Conservation (phyloP, 768 basidiomycete genomes). For the Termitomyces heimii region DNA sequence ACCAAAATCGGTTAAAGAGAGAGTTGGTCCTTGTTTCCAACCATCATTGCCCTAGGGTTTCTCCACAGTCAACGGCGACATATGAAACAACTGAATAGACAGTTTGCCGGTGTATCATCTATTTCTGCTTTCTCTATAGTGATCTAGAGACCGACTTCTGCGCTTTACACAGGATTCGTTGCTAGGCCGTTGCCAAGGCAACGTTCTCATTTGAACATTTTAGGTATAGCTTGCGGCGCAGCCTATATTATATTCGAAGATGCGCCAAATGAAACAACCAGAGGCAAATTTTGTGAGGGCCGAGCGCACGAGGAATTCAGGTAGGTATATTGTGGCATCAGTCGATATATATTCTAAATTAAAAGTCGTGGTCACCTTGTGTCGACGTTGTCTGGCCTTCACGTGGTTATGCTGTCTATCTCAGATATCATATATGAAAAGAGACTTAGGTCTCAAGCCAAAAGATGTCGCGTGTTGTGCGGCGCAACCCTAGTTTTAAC, state of each 20-base stretch:
- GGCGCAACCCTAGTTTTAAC: background rate
- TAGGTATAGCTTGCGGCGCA: background rate
- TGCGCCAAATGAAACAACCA: background rate
- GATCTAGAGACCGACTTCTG: background rate
- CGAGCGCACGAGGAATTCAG: background rate
- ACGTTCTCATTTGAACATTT: background rate
- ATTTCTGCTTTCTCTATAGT: background rate
- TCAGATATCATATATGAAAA: too few relatives aligned
- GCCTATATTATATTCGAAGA: background rate
- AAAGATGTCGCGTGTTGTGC: background rate
- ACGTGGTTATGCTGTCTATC: background rate
- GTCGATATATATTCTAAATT: background rate
- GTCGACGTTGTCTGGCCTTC: background rate
- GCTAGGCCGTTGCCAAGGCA: background rate
- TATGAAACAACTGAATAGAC: background rate
- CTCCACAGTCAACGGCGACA: background rate
- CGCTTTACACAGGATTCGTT: background rate
- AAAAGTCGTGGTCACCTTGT: background rate
- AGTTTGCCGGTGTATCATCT: background rate
- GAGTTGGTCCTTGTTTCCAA: background rate
- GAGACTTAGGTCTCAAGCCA: too few relatives aligned
- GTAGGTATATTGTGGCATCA: background rate
- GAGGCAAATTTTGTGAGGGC: background rate
- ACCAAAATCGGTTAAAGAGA: too few relatives aligned
- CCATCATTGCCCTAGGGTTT: background rate